Base-by-base conservation (phyloP, 176 grass and related monocot species). In the Dactylis glomerata region DNA sequence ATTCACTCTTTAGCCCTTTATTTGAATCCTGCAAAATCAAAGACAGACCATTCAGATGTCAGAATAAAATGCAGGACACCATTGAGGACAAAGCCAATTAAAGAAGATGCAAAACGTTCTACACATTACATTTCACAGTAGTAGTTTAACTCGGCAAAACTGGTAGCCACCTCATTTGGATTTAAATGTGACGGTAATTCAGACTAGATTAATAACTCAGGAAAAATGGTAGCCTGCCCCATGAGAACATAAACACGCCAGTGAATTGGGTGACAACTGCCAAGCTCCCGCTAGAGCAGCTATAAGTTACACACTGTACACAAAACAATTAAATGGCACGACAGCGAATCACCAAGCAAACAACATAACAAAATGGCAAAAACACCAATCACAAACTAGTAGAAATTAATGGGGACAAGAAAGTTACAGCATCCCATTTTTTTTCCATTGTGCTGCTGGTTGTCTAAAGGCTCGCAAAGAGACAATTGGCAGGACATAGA, bases 1-100 rank as follows among this genome's bases (percentile, higher is more conserved):
- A 68, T 89, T 96, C 95, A 79, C 77, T 87, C 51, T 93, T 99
- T 51, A 88, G 81, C 41, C 90, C 90, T 87, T 92, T 85, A 82
- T 86, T 92, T 37, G 57, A 81, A 27, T 83, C 81, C 93, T 95
- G 81, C 10, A 73, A 28, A 32, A 79, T 68, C 1, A 5, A 51
- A n/a, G 75, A 67, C 69, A 68, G 70, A 72, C 49, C 51, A 86
- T 73, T 15, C 4, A 57, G 52, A 58, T 32, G 58, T 77, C 52
- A 51, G 23, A 82, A 76, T 82, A 78, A 84, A 33, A 14, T 85
- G 45, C 37, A 68, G 17, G 31, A 89, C 30, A 66, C 13, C 58
- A 85, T 41, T 34, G n/a, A 46, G n/a, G 76, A 66, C 20, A 79
- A 32, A 51, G 27, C 6, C 9, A 33, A 41, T 16, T 6, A 31